Conservation (phyloP, 257 asterid species). For the Solanum sparsipilum region DNA sequence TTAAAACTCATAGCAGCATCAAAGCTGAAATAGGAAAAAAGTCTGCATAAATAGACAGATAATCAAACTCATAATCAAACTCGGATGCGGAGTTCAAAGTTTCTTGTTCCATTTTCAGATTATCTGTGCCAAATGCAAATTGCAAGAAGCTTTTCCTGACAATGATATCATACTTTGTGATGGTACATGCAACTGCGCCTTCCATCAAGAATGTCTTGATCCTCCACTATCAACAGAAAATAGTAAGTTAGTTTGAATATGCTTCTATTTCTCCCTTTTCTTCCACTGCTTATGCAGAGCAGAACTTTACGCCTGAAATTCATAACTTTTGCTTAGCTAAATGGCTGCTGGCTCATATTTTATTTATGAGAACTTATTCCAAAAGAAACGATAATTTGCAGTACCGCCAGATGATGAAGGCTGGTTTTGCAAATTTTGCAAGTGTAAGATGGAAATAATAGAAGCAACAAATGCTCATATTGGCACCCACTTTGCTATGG, state of each 20-base stretch:
- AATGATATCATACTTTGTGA: constrained; percentile 91
- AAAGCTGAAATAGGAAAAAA: not conserved
- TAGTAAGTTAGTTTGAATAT: constrained; percentile 42
- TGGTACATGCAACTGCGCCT: constrained; percentile 92
- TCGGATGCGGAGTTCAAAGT: not conserved
- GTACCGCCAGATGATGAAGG: constrained; percentile 97
- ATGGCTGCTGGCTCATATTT: not conserved
- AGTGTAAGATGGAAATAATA: constrained; percentile 78
- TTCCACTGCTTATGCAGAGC: not conserved
- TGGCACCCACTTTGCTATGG: constrained; percentile 75
- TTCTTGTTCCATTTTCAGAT: constrained; percentile 44
- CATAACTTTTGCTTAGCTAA: not conserved
- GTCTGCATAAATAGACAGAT: not conserved
- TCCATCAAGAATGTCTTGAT: constrained; percentile 90
- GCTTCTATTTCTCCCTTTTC: not conserved
- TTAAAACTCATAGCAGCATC: not conserved
- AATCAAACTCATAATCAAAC: not conserved
- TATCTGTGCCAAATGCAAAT: constrained; percentile 84
- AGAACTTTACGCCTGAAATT: not conserved
- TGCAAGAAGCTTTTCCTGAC: constrained; percentile 70
- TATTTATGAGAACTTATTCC: constrained; percentile 8
- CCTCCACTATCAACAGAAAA: constrained; percentile 80
- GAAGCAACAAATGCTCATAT: constrained; percentile 96
- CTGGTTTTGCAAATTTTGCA: constrained; percentile 94
- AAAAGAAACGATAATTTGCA: constrained; percentile 25